Evolutionary conservation across 176 grass and related monocot genomes (phyloP).

Genomic region (Microstegium vimineum): DNA sequence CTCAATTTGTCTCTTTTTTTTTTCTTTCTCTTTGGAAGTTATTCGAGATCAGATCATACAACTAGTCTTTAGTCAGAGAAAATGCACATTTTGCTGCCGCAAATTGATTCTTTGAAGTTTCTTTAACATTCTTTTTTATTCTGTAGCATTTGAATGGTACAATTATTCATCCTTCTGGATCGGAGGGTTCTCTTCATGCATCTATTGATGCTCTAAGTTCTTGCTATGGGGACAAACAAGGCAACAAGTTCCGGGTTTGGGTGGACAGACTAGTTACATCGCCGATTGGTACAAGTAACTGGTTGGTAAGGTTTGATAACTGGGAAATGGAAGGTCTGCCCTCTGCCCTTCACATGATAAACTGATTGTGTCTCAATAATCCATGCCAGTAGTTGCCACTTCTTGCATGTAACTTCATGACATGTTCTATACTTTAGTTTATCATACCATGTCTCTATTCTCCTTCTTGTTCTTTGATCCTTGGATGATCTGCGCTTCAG

Average conservation of each 20-base stretch:
- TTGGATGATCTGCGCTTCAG: background rate
- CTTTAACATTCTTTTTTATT: constrained; percentile 22
- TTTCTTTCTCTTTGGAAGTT: background rate
- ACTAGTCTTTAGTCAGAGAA: background rate
- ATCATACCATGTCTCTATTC: background rate
- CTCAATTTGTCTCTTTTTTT: background rate
- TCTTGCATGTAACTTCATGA: background rate
- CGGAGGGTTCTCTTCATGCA: constrained; percentile 50
- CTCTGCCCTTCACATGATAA: background rate
- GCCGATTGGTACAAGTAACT: constrained; percentile 48
- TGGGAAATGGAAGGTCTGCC: constrained; percentile 76
- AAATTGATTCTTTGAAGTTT: background rate
- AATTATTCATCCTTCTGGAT: constrained; percentile 75
- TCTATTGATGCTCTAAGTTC: constrained; percentile 49
- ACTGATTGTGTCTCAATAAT: background rate
- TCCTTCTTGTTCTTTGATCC: background rate
- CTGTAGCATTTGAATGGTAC: constrained; percentile 57
- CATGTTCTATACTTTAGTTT: background rate
- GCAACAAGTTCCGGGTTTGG: constrained; percentile 59
- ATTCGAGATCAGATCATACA: background rate
- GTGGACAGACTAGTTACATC: constrained; percentile 73
- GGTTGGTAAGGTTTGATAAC: constrained; percentile 83
- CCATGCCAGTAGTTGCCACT: background rate
- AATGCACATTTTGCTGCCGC: background rate
- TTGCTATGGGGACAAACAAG: constrained; percentile 70